Evolutionary conservation across 1,284 basidiomycete species (phyloP).

Genomic region (Polyporus tsugae): DNA sequence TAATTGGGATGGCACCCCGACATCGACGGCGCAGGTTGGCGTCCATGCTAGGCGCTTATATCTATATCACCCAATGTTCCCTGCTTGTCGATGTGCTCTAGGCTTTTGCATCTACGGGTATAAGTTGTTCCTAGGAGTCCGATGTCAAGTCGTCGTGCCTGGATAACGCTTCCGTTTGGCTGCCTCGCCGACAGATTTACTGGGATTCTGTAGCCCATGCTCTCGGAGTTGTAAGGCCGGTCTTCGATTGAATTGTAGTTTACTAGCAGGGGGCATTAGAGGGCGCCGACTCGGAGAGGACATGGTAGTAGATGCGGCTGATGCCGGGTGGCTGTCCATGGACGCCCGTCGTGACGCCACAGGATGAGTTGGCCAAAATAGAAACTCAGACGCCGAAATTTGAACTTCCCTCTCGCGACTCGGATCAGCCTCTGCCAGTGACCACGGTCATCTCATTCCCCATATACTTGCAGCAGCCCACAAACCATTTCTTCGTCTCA

Average conservation of each 20-base stretch:
- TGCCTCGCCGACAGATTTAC: constrained; percentile 51
- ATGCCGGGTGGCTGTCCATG: too few relatives aligned
- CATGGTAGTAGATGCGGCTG: not conserved
- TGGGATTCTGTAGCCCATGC: constrained; percentile 57
- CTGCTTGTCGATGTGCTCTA: constrained; percentile 22
- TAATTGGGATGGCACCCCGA: constrained; percentile 26
- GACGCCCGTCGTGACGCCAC: too few relatives aligned
- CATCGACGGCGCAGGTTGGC: constrained; percentile 36
- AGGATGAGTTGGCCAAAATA: too few relatives aligned
- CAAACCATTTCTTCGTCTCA: too few relatives aligned
- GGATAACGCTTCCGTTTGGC: constrained; percentile 40
- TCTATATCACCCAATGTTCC: constrained; percentile 4
- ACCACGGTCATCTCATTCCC: too few relatives aligned
- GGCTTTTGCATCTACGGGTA: constrained; percentile 26
- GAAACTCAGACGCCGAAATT: too few relatives aligned
- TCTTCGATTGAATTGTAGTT: constrained; percentile 74
- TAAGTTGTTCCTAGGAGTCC: too few relatives aligned
- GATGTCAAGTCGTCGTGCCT: too few relatives aligned
- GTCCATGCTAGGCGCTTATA: constrained; percentile 38
- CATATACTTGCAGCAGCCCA: too few relatives aligned
- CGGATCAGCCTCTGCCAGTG: too few relatives aligned
- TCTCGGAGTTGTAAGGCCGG: constrained; percentile 70
- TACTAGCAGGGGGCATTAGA: constrained; percentile 36
- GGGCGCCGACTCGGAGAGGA: not conserved
- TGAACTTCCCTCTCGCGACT: too few relatives aligned